Conservation (phyloP, 2,329 filamentous ascomycete species). For the Cephalotrichum gorgonifer region DNA sequence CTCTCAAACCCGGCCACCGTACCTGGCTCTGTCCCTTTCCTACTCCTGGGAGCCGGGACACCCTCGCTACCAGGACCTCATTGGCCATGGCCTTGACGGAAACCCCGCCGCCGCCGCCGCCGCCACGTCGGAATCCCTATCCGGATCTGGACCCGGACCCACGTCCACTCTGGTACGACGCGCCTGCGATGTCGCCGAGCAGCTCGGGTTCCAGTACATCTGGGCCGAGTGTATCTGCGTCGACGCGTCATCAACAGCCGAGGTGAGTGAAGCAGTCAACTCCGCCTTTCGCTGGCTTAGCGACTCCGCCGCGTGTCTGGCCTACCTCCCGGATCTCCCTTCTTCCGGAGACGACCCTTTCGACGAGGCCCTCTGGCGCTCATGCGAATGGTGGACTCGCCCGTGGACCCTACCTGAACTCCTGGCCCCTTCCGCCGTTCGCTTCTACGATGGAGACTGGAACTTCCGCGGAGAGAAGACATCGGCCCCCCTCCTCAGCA, state of each 20-base stretch:
- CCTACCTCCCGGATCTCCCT: conserved; percentile 13
- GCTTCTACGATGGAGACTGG: conserved; percentile 18
- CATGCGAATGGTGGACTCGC: conserved; percentile 13
- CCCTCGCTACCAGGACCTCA: conserved; percentile 13
- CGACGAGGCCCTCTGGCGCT: neutral
- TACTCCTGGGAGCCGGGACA: conserved; percentile 18
- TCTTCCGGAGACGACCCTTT: conserved; percentile 8
- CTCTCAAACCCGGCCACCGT: conserved; percentile 11
- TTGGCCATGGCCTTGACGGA: too few species aligned
- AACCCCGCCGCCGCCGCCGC: too few species aligned
- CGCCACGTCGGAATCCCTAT: too few species aligned
- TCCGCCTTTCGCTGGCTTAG: conserved; percentile 15
- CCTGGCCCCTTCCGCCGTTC: conserved; percentile 16
- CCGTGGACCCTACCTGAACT: conserved; percentile 20
- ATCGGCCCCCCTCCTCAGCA: conserved; percentile 8
- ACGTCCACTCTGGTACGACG: conserved; percentile 11
- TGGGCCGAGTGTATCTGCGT: conserved; percentile 20
- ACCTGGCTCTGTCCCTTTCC: conserved; percentile 18
- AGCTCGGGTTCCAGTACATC: conserved; percentile 12
- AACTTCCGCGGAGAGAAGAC: conserved; percentile 14
- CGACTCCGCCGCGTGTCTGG: conserved; percentile 14
- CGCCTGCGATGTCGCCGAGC: conserved; percentile 10
- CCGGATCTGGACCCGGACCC: too few species aligned
- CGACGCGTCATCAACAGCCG: conserved; percentile 14
- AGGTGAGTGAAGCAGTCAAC: conserved; percentile 16